Conservation (phyloP, 306 rosid genomes). For the Corylus heterophylla region DNA sequence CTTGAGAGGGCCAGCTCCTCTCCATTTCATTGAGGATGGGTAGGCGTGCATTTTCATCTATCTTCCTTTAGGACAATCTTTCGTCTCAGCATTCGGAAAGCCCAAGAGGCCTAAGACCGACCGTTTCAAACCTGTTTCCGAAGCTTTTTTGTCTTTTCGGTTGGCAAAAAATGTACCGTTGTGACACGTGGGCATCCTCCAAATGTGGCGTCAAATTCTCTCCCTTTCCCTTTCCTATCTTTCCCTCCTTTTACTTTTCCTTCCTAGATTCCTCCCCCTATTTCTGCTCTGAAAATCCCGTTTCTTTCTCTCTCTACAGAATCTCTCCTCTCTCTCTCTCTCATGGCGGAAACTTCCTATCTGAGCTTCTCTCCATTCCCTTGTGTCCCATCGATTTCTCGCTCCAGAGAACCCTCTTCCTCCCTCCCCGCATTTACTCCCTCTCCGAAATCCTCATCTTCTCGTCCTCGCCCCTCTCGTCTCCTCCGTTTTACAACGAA, state of each 20-base stretch:
- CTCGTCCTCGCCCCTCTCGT: conserved; percentile 42
- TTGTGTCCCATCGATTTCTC: conserved; percentile 32
- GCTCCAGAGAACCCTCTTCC: conserved; percentile 27
- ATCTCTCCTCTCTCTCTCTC: background rate
- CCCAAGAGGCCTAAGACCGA: background rate
- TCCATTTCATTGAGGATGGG: too few species aligned
- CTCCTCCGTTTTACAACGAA: conserved; percentile 48
- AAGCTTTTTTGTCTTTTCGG: background rate
- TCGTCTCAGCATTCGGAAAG: background rate
- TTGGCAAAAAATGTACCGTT: background rate
- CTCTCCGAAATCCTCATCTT: conserved; percentile 25
- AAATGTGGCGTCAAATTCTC: conserved; percentile 31
- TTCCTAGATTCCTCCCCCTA: conserved; percentile 4
- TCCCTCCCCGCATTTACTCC: conserved; percentile 23
- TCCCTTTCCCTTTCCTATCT: conserved; percentile 7
- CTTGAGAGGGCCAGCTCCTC: too few species aligned
- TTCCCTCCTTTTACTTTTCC: background rate
- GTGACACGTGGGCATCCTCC: background rate
- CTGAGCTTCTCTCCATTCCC: conserved; percentile 52
- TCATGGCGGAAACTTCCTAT: conserved; percentile 69
- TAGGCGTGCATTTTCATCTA: background rate
- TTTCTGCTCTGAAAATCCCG: background rate
- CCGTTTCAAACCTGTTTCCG: background rate
- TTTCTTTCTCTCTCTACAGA: conserved; percentile 3
- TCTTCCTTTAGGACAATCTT: background rate